Evolutionary conservation across 2,329 filamentous ascomycete genomes (phyloP).

Genomic region (Fusarium tanahbumbuense): DNA sequence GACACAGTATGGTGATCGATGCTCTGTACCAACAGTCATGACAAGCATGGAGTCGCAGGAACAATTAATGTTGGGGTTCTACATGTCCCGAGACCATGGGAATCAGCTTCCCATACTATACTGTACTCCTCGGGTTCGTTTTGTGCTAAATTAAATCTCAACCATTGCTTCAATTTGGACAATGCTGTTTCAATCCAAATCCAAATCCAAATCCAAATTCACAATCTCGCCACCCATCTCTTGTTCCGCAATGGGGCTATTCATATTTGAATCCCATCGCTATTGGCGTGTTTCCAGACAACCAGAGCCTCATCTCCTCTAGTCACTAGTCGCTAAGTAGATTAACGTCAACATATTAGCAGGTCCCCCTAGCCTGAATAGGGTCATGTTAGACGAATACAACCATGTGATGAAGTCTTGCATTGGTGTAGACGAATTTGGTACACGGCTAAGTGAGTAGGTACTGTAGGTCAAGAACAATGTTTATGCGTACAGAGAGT

Average conservation of each 20-base stretch:
- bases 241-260: slow-evolving; percentile 33
- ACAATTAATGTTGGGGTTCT: background rate
- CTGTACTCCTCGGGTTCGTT: background rate
- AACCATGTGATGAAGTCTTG: slow-evolving; percentile 43
- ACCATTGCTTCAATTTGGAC: background rate
- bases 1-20: no score
- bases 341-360: slow-evolving; percentile 34
- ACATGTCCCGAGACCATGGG: background rate
- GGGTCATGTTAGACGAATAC: slow-evolving; percentile 45
- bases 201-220: background rate
- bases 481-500: background rate
- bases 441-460: background rate
- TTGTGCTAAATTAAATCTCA: background rate
- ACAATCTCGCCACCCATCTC: background rate
- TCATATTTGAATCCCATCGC: background rate
- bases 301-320: slow-evolving; percentile 40
- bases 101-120: background rate
- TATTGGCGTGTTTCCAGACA: slow-evolving; percentile 25
- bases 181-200: background rate
- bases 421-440: background rate
- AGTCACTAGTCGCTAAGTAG: slow-evolving; percentile 36
- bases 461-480: background rate
- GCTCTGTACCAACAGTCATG: background rate
- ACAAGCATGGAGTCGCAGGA: background rate
- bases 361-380: slow-evolving; percentile 38